These are phyloP conservation scores for Leishmania lainsoni DNA, from an alignment of 208 protist species.

Conservation along the genomic window DNA sequence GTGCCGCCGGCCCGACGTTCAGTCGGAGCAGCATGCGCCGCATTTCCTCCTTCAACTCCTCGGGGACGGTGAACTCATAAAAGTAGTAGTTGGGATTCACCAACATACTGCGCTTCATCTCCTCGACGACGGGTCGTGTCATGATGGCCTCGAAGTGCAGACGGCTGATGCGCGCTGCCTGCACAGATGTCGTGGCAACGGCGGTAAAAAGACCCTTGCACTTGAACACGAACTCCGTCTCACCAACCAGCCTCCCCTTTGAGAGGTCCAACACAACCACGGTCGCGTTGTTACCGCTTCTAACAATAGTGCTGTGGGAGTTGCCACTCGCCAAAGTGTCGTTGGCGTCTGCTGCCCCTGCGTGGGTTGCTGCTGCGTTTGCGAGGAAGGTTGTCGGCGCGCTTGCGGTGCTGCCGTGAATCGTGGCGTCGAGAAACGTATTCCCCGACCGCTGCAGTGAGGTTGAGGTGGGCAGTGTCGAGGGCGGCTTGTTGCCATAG, in stretches of 20 bases:
- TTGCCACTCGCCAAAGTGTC: not conserved
- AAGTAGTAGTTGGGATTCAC: conserved; percentile 54
- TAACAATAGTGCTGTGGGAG: conserved; percentile 5
- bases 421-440: not conserved
- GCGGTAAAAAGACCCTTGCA: conserved; percentile 54
- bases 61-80: conserved; percentile 44
- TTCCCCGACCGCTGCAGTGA: not conserved
- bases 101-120: conserved; percentile 53
- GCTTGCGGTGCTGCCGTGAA: not conserved
- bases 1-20: conserved; percentile 7
- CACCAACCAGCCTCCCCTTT: conserved; percentile 52
- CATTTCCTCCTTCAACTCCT: conserved; percentile 53
- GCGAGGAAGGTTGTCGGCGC: not conserved
- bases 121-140: conserved; percentile 35
- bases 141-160: conserved; percentile 74
- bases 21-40: conserved; percentile 33
- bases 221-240: conserved; percentile 66
- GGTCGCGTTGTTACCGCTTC: conserved; percentile 4
- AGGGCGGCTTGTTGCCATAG: not conserved
- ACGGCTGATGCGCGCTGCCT: conserved; percentile 61
- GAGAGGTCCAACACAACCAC: conserved; percentile 28
- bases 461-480: not conserved
- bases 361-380: not conserved
- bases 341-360: not conserved
- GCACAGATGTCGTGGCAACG: conserved; percentile 42